Base-by-base conservation (phyloP, 2,329 filamentous ascomycete species). In the Botryotinia globosa region DNA sequence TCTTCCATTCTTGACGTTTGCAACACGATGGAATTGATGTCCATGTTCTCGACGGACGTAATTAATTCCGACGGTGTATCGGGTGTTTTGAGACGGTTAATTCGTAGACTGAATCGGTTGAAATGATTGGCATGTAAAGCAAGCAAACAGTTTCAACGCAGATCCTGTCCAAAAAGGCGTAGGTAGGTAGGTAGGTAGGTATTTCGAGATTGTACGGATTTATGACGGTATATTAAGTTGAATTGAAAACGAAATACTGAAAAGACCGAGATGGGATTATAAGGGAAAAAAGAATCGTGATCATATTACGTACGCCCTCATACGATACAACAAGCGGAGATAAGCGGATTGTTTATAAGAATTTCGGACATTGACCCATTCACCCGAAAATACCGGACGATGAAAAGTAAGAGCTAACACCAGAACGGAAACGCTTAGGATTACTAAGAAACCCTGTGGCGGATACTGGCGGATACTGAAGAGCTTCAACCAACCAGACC, bases 1-100 rank as follows among this genome's bases (percentile, higher is more conserved):
- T 20, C 25, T 32, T 69, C 29, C 20, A 25, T 32, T 9, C 18
- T 44, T n/a, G 54, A 45, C 5, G 58, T 67, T 67, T 72, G 64
- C n/a, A 72, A 37, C 14, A 58, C 66, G 34, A 72, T 69, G 9
- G 65, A 69, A 62, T 69, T 68, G 34, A 69, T 68, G 29, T 72
- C 71, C 71, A 72, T 42, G n/a, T 12, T 56, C 42, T 51, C 32
- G 37, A 37, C 29, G 18, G 44, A n/a, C 16, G 65, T 39, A 44
- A 22, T 29, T 5, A 44, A 37, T 16, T n/a, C 29, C 51, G n/a
- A 18, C n/a, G 20, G 29, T 34, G 29, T 56, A 44, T n/a, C 25
- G 16, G 12, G 29, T 34, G 29, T 56, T 34, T n/a, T 25, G 16
- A 25, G 37, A 16, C 39, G 37, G 61, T 22, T 29, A 12, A 9